Percentiles rank a stretch among this genome's conserved stretches.
Conservation (phyloP, 106 monocot species). For the Acorus calamus region DNA sequence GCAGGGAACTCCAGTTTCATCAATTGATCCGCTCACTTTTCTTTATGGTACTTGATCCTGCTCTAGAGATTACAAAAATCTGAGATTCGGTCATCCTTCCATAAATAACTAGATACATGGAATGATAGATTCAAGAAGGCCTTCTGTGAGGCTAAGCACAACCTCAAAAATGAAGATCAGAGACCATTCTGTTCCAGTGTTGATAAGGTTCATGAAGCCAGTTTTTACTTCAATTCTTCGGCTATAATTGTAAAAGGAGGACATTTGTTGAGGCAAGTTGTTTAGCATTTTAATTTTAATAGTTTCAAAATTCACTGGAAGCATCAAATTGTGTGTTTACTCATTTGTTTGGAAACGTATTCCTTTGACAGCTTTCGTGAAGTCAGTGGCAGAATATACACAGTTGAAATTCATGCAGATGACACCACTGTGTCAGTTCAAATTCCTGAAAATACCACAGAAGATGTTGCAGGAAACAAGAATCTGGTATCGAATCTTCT, state of each 20-base stretch:
- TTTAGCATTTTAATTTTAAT: not conserved
- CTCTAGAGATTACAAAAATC: not conserved
- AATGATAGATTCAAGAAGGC: slow-evolving; percentile 57
- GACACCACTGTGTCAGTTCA: slow-evolving; percentile 38
- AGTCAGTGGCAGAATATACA: slow-evolving; percentile 60
- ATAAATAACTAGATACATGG: slow-evolving; percentile 4
- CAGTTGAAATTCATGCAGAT: slow-evolving; percentile 40
- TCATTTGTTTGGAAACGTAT: not conserved
- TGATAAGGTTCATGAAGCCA: slow-evolving; percentile 75
- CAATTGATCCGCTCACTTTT: slow-evolving; percentile 39
- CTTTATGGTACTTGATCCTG: slow-evolving; percentile 43
- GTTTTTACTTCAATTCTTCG: slow-evolving; percentile 82
- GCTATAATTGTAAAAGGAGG: slow-evolving; percentile 56
- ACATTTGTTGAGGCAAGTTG: slow-evolving; percentile 55
- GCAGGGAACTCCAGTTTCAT: slow-evolving; percentile 51
- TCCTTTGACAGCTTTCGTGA: slow-evolving; percentile 54
- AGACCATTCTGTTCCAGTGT: slow-evolving; percentile 42
- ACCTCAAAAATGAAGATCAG: slow-evolving; percentile 26
- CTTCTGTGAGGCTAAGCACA: slow-evolving; percentile 56
- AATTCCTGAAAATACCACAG: slow-evolving; percentile 57
- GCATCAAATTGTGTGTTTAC: no score
- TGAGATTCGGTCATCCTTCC: not conserved
- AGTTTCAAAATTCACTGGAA: no score
- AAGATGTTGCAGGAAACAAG: slow-evolving; percentile 84
- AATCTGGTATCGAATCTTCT: slow-evolving; percentile 75